phyloP scores from a whole-genome alignment of 164 flowering plant species.

The Aristolochia fimbriata region DNA sequence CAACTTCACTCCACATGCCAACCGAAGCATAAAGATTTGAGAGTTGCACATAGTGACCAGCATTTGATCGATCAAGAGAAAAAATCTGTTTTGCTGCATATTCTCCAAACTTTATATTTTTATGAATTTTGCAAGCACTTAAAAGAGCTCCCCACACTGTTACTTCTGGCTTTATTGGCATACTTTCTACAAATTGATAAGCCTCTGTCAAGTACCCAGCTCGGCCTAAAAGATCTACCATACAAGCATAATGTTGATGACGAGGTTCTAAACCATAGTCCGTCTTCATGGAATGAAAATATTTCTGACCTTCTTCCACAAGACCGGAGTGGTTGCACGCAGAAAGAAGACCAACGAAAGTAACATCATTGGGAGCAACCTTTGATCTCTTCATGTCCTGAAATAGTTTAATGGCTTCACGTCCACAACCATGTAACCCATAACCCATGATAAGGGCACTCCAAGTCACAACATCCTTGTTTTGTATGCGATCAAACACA shows the following conservation, averaged over 20 bases:
- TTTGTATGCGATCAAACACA: slow-evolving; percentile 15
- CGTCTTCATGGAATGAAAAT: slow-evolving; percentile 22
- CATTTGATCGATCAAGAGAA: slow-evolving; percentile 22
- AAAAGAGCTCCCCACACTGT: slow-evolving; percentile 27
- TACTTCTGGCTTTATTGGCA: slow-evolving; percentile 23
- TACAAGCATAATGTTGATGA: slow-evolving; percentile 30
- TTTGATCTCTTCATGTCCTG: slow-evolving; percentile 17
- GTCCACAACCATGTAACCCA: slow-evolving; percentile 27
- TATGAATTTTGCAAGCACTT: slow-evolving; percentile 20
- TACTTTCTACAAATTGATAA: slow-evolving; percentile 18
- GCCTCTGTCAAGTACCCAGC: slow-evolving; percentile 24
- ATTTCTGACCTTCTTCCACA: slow-evolving; percentile 22
- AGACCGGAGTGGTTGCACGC: slow-evolving; percentile 28
- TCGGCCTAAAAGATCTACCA: slow-evolving; percentile 26
- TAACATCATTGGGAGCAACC: slow-evolving; percentile 26
- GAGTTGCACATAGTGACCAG: slow-evolving; percentile 30
- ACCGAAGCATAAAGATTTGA: slow-evolving; percentile 29
- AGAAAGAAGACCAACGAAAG: slow-evolving; percentile 21
- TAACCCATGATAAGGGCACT: slow-evolving; percentile 26
- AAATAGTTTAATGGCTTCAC: slow-evolving; percentile 23
- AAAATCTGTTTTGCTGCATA: slow-evolving; percentile 21
- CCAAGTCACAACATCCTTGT: slow-evolving; percentile 31
- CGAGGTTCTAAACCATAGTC: slow-evolving; percentile 24
- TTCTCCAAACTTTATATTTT: slow-evolving; percentile 20
- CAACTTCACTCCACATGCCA: slow-evolving; percentile 19